A percentile compares a stretch with the other conserved stretches of the same genome.
These are phyloP conservation scores for Apiospora saccharicola DNA, from an alignment of 2,329 filamentous ascomycete genomes.

Conservation along the genomic window DNA sequence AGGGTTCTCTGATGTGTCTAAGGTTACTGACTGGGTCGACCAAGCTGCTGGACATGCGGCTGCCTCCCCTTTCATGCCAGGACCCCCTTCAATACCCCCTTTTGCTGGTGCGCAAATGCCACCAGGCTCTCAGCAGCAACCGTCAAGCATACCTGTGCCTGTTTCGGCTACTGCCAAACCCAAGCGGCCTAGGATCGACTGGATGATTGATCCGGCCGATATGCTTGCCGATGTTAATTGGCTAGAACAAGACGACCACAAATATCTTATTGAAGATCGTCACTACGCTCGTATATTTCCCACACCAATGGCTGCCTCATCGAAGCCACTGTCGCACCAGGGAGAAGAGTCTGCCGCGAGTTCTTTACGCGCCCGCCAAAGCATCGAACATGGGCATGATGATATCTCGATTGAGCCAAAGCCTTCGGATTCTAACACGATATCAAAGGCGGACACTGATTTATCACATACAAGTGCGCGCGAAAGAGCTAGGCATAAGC, in stretches of 20 bases:
- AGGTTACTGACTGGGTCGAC: slow-evolving; percentile 80
- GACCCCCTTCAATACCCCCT: slow-evolving; percentile 50
- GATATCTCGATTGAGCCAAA: slow-evolving; percentile 22
- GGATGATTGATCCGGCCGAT: slow-evolving; percentile 84
- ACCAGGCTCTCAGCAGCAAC: slow-evolving; percentile 30
- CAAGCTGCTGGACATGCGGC: slow-evolving; percentile 62
- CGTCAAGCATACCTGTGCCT: slow-evolving; percentile 49
- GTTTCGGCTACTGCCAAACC: slow-evolving; percentile 62
- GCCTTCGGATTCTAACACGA: slow-evolving; percentile 27
- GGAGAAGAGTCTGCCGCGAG: slow-evolving; percentile 30
- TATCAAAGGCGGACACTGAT: slow-evolving; percentile 47
- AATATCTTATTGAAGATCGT: slow-evolving; percentile 80
- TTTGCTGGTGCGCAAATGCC: slow-evolving; percentile 56
- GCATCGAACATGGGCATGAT: slow-evolving; percentile 21
- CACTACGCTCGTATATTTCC: slow-evolving; percentile 78
- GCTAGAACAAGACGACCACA: slow-evolving; percentile 85
- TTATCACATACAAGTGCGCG: slow-evolving; percentile 59
- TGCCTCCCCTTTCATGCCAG: slow-evolving; percentile 42
- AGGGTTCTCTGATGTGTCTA: slow-evolving; percentile 77
- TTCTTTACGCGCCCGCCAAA: slow-evolving; percentile 13
- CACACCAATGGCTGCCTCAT: slow-evolving; percentile 28
- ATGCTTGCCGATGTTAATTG: slow-evolving; percentile 90
- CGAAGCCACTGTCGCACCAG: slow-evolving; percentile 30
- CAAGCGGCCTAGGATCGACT: slow-evolving; percentile 80
- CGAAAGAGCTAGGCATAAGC: slow-evolving; percentile 66